Base-by-base conservation (phyloP, 345 rosid species). In the Hibiscus tridactylites region DNA sequence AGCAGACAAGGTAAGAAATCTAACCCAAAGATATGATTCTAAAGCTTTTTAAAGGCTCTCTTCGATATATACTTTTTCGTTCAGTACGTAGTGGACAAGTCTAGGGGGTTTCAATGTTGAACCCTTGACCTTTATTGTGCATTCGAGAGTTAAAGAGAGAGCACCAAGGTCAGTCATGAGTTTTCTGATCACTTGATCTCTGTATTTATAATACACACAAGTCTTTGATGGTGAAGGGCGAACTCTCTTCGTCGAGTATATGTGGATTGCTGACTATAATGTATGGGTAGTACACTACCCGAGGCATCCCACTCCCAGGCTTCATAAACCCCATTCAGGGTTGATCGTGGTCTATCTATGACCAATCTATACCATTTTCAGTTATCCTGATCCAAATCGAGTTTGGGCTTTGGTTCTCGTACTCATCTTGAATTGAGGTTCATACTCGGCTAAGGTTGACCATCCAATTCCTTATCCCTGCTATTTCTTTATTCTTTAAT, bases 1-100 rank as follows among this genome's bases (percentile, higher is more conserved):
- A 19, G 71, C 65, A 35, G 76, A 80, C 28, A 71, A 84, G 83
- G 88, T 86, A 47, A 65, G 82, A 69, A 46, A 46, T 28, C 4
- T 17, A 35, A 62, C 4, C 67, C 49, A 37, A 39, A 62, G 26
- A 37, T n/a, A 37, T n/a, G 49, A 10, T 35, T 35, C 49, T 62
- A 15, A 15, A 61, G 16, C 42, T 16, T 16, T 29, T n/a, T 0
- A 33, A 33, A 33, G 46, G 24, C 44, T 31, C 10, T 19, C 65
- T 61, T 62, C 13, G 11, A 16, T n/a, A n/a, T n/a, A 62, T 37
- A 6, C 24, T 37, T 37, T 35, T 57, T 17, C 6, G 31, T 62
- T 62, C 15, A 16, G 24, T 31, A 37, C 28, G 1, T 35, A 62
- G 31, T 33, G 49, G 28, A 37, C 15, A 62, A 35, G 47, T 2